Percentiles rank a stretch among this genome's conserved stretches.
Evolutionary conservation across 768 basidiomycete genomes (phyloP).

Genomic region (Tephrocybe sp.): DNA sequence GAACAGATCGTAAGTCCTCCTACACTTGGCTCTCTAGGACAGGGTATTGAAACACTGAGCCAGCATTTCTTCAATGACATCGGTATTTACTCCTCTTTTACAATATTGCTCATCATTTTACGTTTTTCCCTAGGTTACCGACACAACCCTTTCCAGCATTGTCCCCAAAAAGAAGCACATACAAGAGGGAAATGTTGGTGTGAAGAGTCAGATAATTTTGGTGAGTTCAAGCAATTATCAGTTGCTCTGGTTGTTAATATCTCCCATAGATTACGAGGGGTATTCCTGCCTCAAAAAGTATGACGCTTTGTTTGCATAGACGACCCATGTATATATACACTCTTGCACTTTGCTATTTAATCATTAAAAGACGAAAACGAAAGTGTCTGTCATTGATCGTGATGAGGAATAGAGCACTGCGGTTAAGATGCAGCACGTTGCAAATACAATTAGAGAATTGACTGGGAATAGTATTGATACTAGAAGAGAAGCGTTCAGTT

Average conservation of each 20-base stretch:
- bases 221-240: constrained; percentile 32
- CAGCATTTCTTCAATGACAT: constrained; percentile 93
- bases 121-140: constrained; percentile 48
- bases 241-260: background rate
- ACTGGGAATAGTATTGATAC: constrained; percentile 96
- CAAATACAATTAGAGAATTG: constrained; percentile 50
- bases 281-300: constrained; percentile 87
- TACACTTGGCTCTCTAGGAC: background rate
- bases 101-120: background rate
- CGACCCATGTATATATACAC: constrained; percentile 8
- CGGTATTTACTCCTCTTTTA: constrained; percentile 29
- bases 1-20: constrained; percentile 60
- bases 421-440: background rate
- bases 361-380: background rate
- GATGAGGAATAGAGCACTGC: background rate
- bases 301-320: constrained; percentile 50
- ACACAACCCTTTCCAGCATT: constrained; percentile 94
- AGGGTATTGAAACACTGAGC: constrained; percentile 2
- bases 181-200: constrained; percentile 85
- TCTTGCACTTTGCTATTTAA: constrained; percentile 3
- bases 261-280: constrained; percentile 68
- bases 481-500: constrained; percentile 24
- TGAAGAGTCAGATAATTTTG: constrained; percentile 69
- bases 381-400: background rate
- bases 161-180: constrained; percentile 76